These are phyloP conservation scores for Cyamopsis tetragonoloba DNA, from an alignment of 306 rosid species.

Conservation along the genomic window DNA sequence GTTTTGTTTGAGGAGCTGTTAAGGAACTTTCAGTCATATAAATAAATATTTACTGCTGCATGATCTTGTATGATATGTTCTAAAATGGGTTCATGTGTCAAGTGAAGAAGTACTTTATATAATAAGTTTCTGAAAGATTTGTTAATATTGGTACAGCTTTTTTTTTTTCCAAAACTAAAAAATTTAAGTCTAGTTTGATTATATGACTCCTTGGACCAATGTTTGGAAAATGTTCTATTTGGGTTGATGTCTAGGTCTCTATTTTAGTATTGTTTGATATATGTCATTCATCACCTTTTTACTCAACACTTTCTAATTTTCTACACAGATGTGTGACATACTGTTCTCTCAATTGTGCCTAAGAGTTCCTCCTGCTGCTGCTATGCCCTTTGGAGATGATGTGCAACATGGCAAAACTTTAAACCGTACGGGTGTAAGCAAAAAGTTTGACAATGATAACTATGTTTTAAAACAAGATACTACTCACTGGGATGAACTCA, in stretches of 20 bases:
- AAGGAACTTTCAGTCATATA: not conserved
- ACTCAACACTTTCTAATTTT: slow-evolving; percentile 31
- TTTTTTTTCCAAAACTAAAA: not conserved
- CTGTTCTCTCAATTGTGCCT: slow-evolving; percentile 92
- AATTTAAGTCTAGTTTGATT: not conserved
- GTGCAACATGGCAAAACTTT: slow-evolving; percentile 40
- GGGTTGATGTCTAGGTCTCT: not conserved
- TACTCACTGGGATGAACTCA: slow-evolving; percentile 41
- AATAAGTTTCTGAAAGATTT: not conserved
- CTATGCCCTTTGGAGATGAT: slow-evolving; percentile 63
- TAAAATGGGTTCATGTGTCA: slow-evolving; percentile 1
- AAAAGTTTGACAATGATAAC: slow-evolving; percentile 38
- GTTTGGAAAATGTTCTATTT: slow-evolving; percentile 18
- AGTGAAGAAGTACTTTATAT: not conserved
- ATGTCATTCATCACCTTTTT: not conserved
- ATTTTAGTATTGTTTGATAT: slow-evolving; percentile 5
- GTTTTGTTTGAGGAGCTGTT: slow-evolving; percentile 10
- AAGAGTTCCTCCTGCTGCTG: slow-evolving; percentile 69
- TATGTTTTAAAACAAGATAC: slow-evolving; percentile 34
- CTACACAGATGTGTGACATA: slow-evolving; percentile 91
- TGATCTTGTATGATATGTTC: not conserved
- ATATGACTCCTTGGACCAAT: not conserved
- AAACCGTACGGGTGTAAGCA: slow-evolving; percentile 35
- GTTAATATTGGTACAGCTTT: not conserved
- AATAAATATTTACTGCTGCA: slow-evolving; percentile 12